phyloP scores from a whole-genome alignment of 2,329 filamentous ascomycete genomes.

The Penicillium sp. region DNA sequence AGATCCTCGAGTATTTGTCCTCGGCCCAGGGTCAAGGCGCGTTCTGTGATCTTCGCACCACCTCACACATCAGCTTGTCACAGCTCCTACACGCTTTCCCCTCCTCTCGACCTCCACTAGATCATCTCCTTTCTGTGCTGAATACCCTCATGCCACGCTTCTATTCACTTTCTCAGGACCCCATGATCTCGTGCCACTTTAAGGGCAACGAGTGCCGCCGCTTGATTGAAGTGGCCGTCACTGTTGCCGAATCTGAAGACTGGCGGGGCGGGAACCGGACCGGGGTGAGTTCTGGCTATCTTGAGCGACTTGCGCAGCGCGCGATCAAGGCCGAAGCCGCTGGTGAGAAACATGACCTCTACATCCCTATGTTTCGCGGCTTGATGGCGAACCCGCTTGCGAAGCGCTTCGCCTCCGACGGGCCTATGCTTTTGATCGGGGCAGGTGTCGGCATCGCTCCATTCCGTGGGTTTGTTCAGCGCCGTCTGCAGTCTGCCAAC shows the following conservation, averaged over 20 bases:
- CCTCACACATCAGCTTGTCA: slow-evolving; percentile 80
- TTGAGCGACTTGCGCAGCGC: slow-evolving; percentile 80
- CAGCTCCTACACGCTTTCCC: slow-evolving; percentile 93
- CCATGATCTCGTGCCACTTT: slow-evolving; percentile 75
- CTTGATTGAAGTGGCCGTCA: slow-evolving; percentile 94
- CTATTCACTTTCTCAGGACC: slow-evolving; percentile 97
- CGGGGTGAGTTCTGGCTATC: slow-evolving; percentile 89
- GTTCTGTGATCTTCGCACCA: slow-evolving; percentile 94
- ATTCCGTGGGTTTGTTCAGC: slow-evolving; percentile 96
- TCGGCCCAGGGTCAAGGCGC: slow-evolving; percentile 88
- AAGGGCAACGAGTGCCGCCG: slow-evolving; percentile 74
- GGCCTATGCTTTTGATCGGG: slow-evolving; percentile 96
- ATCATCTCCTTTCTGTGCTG: slow-evolving; percentile 77
- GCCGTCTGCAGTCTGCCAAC: slow-evolving; percentile 89
- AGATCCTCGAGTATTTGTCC: slow-evolving; percentile 83
- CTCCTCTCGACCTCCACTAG: slow-evolving; percentile 84
- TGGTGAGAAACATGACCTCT: slow-evolving; percentile 63
- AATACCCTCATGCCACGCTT: slow-evolving; percentile 95
- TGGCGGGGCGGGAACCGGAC: slow-evolving; percentile 76
- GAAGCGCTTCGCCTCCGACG: slow-evolving; percentile 87
- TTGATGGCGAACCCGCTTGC: slow-evolving; percentile 97
- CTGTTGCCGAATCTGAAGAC: slow-evolving; percentile 83
- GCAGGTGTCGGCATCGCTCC: slow-evolving; percentile 96
- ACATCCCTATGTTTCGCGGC: slow-evolving; percentile 96
- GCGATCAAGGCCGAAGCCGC: slow-evolving; percentile 70